Base-by-base conservation (phyloP, 257 asterid genomes). In the Fraxinus quadrangulata region DNA sequence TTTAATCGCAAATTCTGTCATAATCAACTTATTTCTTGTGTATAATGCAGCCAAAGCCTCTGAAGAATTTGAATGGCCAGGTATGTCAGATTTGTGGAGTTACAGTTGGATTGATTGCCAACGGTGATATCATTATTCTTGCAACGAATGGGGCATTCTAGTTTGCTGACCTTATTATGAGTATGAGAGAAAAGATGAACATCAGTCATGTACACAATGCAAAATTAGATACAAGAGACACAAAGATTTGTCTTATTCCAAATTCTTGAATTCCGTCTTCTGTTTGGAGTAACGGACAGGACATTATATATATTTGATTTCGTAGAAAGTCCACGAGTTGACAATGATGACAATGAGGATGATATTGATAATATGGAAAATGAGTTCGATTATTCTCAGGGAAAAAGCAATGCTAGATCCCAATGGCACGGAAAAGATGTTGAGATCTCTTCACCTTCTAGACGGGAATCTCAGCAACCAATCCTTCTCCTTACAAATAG, bases 401-500 rank as follows among this genome's bases (percentile, higher is more conserved):
- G 91, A 67, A 86, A 90, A 78, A 77, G 85, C 82, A 92, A 89
- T 74, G 88, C 87, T 79, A 86, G 95, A 81, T 84, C 85, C 75
- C 93, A 92, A 73, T 94, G 97, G 97, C 90, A 82, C 65, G 92
- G 90, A 59, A 96, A 88, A 66, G 94, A 92, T 78, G 88, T 81
- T 68, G 97, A 92, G 81, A 77, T 89, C 61, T 92, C 98, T 77
- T 90, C 91, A 77, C 92, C 97, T 69, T 92, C 97, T 23, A 87
- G 97, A 65, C 92, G 82, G 70, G 97, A 87, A 86, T 82, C 97
- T 78, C 93, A 86, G 78, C 97, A 86, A 79, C 94, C 97, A 45
- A 88, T 92, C 67, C 97, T 93, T 37, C 97, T 88, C 77, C 98
- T 92, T 81, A 94, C 97, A 30, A 85, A 89, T 83, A 94, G 97